Percentiles rank a stretch among this genome's conserved stretches.
Evolutionary conservation across 1,284 basidiomycete species (phyloP).

Genomic region (Rhizoctonia solani): DNA sequence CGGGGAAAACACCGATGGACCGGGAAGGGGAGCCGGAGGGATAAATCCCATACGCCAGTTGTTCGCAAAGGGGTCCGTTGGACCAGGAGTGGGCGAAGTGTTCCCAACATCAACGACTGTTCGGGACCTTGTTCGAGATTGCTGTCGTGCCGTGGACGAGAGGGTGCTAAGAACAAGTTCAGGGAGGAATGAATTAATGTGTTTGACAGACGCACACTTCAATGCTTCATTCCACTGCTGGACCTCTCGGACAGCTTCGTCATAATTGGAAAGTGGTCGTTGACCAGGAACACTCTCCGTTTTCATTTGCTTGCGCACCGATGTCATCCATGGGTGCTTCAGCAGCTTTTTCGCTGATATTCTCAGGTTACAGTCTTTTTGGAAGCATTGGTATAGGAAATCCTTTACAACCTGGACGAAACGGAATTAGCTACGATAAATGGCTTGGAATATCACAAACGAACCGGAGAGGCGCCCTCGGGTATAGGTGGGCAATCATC

Average conservation of each 20-base stretch:
- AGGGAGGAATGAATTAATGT: conserved; percentile 52
- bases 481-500: conserved; percentile 96
- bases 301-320: conserved; percentile 74
- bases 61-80: conserved; percentile 28
- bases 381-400: conserved; percentile 96
- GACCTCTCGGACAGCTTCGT: conserved; percentile 91
- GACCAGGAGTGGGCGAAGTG: conserved; percentile 36
- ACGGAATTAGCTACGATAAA: not conserved
- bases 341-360: conserved; percentile 93
- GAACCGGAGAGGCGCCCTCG: conserved; percentile 78
- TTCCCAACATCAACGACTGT: conserved; percentile 33
- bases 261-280: conserved; percentile 76
- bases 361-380: conserved; percentile 94
- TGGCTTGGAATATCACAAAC: conserved; percentile 35
- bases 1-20: conserved; percentile 23
- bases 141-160: conserved; percentile 34
- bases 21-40: conserved; percentile 19
- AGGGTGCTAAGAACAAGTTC: conserved; percentile 41
- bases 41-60: conserved; percentile 33
- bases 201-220: conserved; percentile 63
- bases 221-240: conserved; percentile 99
- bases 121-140: conserved; percentile 11
- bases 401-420: conserved; percentile 84
- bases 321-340: conserved; percentile 94
- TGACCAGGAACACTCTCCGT: conserved; percentile 50